Evolutionary conservation across 2,329 filamentous ascomycete species (phyloP).

Genomic region (Calycina herbarum): DNA sequence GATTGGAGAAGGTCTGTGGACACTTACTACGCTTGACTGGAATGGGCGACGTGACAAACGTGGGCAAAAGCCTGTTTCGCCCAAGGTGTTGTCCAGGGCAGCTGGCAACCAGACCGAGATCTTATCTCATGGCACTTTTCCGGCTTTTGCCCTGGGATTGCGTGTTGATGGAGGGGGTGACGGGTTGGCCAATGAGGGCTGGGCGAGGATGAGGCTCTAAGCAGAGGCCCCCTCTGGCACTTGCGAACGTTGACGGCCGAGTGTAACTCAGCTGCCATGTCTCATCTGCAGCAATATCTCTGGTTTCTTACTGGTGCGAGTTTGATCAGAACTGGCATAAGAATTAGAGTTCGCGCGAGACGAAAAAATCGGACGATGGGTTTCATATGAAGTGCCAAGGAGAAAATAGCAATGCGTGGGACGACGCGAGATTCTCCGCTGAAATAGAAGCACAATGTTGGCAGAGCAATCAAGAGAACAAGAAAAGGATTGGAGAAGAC

Average conservation of each 20-base stretch:
- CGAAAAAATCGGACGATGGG: background rate
- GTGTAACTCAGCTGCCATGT: background rate
- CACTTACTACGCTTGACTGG: background rate
- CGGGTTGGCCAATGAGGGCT: background rate
- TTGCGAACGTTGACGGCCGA: background rate
- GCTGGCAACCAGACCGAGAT: background rate
- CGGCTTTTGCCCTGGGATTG: background rate
- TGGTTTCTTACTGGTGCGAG: background rate
- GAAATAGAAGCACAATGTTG: background rate
- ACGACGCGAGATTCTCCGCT: background rate
- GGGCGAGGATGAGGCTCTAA: background rate
- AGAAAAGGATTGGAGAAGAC: background rate
- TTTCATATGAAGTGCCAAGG: background rate
- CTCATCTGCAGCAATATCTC: background rate
- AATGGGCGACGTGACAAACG: background rate
- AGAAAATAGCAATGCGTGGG: background rate
- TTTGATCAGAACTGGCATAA: background rate
- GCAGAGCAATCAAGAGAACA: background rate
- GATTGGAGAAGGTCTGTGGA: background rate
- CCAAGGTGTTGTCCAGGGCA: background rate
- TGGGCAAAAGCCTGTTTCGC: constrained; percentile 1
- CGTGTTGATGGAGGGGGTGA: background rate
- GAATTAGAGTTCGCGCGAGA: background rate
- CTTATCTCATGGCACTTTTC: constrained; percentile 2
- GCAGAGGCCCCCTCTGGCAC: background rate